Conservation (phyloP, 139 green algal species). For the Trebouxia sp. region DNA sequence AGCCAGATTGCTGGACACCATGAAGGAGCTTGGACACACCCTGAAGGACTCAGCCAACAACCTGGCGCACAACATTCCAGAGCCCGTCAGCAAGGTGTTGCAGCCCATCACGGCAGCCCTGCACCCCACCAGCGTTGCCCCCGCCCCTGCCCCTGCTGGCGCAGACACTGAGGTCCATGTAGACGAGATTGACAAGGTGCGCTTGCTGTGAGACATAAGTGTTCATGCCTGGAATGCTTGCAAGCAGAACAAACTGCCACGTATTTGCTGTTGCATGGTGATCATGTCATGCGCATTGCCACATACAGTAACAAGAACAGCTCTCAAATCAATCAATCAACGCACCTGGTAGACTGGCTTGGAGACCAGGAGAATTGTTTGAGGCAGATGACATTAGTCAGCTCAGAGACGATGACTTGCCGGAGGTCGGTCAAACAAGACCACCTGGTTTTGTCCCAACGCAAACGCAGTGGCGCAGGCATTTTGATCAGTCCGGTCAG, state of each 20-base stretch:
- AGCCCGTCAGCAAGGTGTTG: conserved; percentile 3
- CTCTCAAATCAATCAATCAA: too few relatives aligned
- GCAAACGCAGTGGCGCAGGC: conserved; percentile 10
- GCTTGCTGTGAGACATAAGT: not conserved
- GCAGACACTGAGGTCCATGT: conserved; percentile 17
- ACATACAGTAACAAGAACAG: too few relatives aligned
- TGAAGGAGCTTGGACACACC: conserved; percentile 3
- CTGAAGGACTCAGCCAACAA: not conserved
- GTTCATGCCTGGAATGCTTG: too few relatives aligned
- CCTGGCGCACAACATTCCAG: conserved; percentile 9
- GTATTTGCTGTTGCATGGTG: too few relatives aligned
- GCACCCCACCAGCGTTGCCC: conserved; percentile 3
- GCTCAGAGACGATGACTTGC: too few relatives aligned
- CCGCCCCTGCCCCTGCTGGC: not conserved
- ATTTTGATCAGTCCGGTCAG: not conserved
- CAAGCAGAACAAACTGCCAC: too few relatives aligned
- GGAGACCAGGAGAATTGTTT: too few relatives aligned
- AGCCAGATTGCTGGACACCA: not conserved
- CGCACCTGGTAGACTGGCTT: too few relatives aligned
- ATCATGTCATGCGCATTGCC: too few relatives aligned
- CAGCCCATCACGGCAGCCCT: conserved; percentile 13
- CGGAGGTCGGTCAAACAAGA: not conserved
- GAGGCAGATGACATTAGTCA: too few relatives aligned
- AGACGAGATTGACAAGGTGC: conserved; percentile 4
- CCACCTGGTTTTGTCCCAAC: too few relatives aligned